These are phyloP conservation scores for Hericium alpestre DNA, from an alignment of 768 basidiomycete genomes.

Conservation along the genomic window DNA sequence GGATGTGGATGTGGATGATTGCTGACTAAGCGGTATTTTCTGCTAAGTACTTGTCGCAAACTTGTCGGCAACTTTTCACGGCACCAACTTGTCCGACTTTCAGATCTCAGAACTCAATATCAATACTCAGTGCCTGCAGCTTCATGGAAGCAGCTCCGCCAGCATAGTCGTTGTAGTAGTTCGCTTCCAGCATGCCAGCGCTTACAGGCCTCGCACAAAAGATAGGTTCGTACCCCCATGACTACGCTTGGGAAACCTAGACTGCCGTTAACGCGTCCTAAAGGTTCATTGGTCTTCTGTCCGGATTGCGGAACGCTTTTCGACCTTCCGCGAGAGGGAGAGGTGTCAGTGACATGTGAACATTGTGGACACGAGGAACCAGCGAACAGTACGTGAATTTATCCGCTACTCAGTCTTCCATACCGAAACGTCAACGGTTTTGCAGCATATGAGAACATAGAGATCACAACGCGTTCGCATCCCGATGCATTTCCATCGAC, in stretches of 20 bases:
- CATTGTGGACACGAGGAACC: constrained; percentile 84
- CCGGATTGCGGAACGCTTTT: constrained; percentile 87
- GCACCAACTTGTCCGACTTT: no score
- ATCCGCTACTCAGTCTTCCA: background rate
- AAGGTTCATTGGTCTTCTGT: constrained; percentile 91
- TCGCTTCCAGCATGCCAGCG: constrained; percentile 1
- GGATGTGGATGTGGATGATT: no score
- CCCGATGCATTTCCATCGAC: constrained; percentile 92
- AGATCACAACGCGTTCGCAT: constrained; percentile 83
- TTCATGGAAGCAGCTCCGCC: no score
- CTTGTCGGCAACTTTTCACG: no score
- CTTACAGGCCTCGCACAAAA: constrained; percentile 28
- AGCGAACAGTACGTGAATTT: constrained; percentile 64
- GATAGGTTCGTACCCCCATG: constrained; percentile 28
- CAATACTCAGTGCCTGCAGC: no score
- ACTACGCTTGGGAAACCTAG: background rate
- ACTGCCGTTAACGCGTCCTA: background rate
- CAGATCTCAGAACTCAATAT: no score
- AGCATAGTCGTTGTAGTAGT: no score
- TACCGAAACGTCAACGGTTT: background rate
- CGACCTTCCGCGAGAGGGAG: constrained; percentile 65
- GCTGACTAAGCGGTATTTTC: no score
- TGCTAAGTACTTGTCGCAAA: no score
- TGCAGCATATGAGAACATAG: constrained; percentile 83
- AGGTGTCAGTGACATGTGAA: constrained; percentile 70